Conservation (phyloP, 805 yeast genomes). For the Blastobotrys robertii region DNA sequence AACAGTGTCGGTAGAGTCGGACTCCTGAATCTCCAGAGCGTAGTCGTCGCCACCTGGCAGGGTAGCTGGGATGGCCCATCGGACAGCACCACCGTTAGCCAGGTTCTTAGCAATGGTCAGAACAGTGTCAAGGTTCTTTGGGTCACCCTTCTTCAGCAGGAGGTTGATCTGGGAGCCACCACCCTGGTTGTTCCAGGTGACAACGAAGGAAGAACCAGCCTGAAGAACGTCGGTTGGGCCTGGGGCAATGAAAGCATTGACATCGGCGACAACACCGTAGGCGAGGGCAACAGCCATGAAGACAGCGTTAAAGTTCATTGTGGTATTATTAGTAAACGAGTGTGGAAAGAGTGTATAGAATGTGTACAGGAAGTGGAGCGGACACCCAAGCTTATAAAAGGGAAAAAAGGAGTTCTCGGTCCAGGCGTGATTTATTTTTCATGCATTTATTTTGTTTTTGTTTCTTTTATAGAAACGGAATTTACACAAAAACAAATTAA, state of each 20-base stretch:
- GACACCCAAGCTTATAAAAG: background rate
- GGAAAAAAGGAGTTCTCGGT: background rate
- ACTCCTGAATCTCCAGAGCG: slow-evolving; percentile 26
- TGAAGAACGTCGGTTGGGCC: slow-evolving; percentile 19
- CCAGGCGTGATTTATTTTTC: background rate
- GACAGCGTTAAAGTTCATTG: slow-evolving; percentile 10
- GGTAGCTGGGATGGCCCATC: slow-evolving; percentile 28
- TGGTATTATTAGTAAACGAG: slow-evolving; percentile 1
- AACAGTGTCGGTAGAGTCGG: slow-evolving; percentile 20
- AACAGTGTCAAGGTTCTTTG: slow-evolving; percentile 24
- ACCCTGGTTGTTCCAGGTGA: slow-evolving; percentile 26
- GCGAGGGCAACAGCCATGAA: slow-evolving; percentile 5
- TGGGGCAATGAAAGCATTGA: slow-evolving; percentile 27
- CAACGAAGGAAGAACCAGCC: slow-evolving; percentile 23
- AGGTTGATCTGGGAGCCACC: slow-evolving; percentile 26
- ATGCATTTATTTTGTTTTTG: background rate
- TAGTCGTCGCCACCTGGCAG: slow-evolving; percentile 24
- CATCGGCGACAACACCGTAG: slow-evolving; percentile 9
- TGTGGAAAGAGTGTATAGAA: background rate
- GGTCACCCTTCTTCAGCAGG: slow-evolving; percentile 24
- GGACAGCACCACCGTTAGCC: slow-evolving; percentile 29
- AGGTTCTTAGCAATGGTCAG: slow-evolving; percentile 26
- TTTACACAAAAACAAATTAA: too few species aligned
- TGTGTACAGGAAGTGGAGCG: background rate
- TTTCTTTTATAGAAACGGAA: background rate